These are phyloP conservation scores for Sporothrix euskadiensis DNA, from an alignment of 2,329 filamentous ascomycete genomes.

Conservation along the genomic window DNA sequence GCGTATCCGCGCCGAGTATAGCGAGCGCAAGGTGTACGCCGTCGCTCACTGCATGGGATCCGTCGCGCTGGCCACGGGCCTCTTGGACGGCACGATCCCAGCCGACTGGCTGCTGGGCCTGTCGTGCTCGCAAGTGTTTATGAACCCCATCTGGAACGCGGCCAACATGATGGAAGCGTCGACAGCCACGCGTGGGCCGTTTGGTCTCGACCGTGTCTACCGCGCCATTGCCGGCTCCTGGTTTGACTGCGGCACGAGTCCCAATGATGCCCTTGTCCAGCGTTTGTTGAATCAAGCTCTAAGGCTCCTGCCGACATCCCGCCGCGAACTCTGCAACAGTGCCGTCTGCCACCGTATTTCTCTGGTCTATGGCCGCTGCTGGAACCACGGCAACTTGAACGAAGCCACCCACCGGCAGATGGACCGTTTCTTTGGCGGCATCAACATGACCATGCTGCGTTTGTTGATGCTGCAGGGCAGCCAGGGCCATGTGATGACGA, in stretches of 20 bases:
- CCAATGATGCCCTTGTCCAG: slow-evolving; percentile 52
- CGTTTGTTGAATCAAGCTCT: slow-evolving; percentile 56
- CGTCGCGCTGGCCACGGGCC: slow-evolving; percentile 58
- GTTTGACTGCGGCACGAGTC: slow-evolving; percentile 55
- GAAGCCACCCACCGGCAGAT: slow-evolving; percentile 64
- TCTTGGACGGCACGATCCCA: slow-evolving; percentile 63
- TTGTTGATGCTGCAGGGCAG: slow-evolving; percentile 59
- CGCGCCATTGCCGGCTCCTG: slow-evolving; percentile 51
- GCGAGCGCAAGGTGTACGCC: slow-evolving; percentile 51
- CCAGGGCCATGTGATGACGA: slow-evolving; percentile 53
- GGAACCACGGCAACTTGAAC: slow-evolving; percentile 66
- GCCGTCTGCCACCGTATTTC: slow-evolving; percentile 61
- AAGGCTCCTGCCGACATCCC: slow-evolving; percentile 57
- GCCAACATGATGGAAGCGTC: slow-evolving; percentile 59
- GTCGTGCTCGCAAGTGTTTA: slow-evolving; percentile 62
- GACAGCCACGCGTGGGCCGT: slow-evolving; percentile 41
- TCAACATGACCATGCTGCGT: slow-evolving; percentile 59
- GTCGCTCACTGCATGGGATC: slow-evolving; percentile 66
- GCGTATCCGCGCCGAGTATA: slow-evolving; percentile 49
- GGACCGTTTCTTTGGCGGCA: slow-evolving; percentile 62
- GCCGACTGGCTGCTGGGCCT: slow-evolving; percentile 58
- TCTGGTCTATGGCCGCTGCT: slow-evolving; percentile 63
- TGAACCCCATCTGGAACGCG: slow-evolving; percentile 60
- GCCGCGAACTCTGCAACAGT: slow-evolving; percentile 61
- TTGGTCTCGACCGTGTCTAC: slow-evolving; percentile 55